Base-by-base conservation (phyloP, 306 rosid species). In the Prosopis cineraria region DNA sequence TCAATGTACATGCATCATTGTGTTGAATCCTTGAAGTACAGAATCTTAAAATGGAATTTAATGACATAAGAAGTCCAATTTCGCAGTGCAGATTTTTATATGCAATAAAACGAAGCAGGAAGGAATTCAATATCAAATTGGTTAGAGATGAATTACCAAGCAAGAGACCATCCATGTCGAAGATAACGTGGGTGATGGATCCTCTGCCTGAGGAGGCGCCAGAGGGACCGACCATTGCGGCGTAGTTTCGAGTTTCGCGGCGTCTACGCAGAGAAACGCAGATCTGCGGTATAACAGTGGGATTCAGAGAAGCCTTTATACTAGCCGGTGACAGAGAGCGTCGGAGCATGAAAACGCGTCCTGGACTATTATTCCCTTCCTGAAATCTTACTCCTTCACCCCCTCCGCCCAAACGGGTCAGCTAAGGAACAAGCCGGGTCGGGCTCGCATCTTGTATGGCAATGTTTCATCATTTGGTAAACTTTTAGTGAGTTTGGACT, bases 121-220 rank as follows among this genome's bases (percentile, higher is more conserved):
- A 10, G 31, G 27, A 37, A 66, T 66, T 37, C n/a, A 40, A 40
- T 0, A 25, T 12, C 20, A 50, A 33, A n/a, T n/a, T 19, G 72
- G 36, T 6, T 24, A 22, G 7, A 40, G 34, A 12, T 39, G 34
- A 12, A 58, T 79, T 89, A 94, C 98, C 98, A 7, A 94, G 89
- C 76, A 94, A 86, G 74, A 94, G 97, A 52, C 98, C 98, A 81
- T 94, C 98, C 98, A 95, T 95, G 80, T 95, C 98, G 78, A 95
- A 92, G 81, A 68, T 40, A 36, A 68, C 72, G 34, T 68, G 72
- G 53, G 53, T 40, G 34, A 68, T 24, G 5, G 72, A 10, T 6
- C 70, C 87, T 81, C 79, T 77, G 70, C 10, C 48, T 10, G 86
- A 29, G 63, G 74, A 78, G 37, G 45, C 58, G 43, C 7, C 60